phyloP scores from a whole-genome alignment of 148 eudicot species.

The Dianthus caryophyllus region DNA sequence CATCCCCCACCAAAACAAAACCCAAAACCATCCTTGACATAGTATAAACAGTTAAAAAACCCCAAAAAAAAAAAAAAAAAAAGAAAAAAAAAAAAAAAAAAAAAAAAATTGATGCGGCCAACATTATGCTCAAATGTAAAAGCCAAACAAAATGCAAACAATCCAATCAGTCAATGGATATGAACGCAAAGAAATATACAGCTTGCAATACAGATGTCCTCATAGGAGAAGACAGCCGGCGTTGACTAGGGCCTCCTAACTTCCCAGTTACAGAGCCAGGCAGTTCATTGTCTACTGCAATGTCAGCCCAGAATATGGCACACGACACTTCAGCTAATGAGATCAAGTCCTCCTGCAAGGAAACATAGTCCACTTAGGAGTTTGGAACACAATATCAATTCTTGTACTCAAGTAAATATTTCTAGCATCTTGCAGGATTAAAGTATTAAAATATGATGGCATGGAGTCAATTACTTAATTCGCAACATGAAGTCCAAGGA shows the following conservation, averaged over 20 bases:
- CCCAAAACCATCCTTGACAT: neutral
- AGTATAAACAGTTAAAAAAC: too few relatives aligned
- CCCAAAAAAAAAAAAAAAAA: too few relatives aligned
- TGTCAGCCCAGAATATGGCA: slow-evolving; percentile 61
- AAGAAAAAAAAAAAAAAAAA: too few relatives aligned
- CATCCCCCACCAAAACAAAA: too few relatives aligned
- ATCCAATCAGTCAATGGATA: neutral
- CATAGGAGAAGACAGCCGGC: slow-evolving; percentile 55
- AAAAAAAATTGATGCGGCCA: neutral
- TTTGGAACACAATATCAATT: neutral
- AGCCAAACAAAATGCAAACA: slow-evolving; percentile 12
- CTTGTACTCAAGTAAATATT: neutral
- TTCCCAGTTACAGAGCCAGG: slow-evolving; percentile 76
- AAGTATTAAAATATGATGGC: neutral
- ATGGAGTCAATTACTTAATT: neutral
- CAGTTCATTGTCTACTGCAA: slow-evolving; percentile 38
- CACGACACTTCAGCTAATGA: slow-evolving; percentile 54
- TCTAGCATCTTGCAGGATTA: slow-evolving; percentile 2
- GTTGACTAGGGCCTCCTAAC: slow-evolving; percentile 96
- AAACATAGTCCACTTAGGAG: slow-evolving; percentile 11
- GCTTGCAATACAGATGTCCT: slow-evolving; percentile 75
- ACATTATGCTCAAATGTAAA: neutral
- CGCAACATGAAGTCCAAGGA: neutral
- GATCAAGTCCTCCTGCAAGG: slow-evolving; percentile 58
- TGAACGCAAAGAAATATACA: slow-evolving; percentile 40